phyloP scores from a whole-genome alignment of 164 flowering plant species.

The Cinnamomum micranthum region DNA sequence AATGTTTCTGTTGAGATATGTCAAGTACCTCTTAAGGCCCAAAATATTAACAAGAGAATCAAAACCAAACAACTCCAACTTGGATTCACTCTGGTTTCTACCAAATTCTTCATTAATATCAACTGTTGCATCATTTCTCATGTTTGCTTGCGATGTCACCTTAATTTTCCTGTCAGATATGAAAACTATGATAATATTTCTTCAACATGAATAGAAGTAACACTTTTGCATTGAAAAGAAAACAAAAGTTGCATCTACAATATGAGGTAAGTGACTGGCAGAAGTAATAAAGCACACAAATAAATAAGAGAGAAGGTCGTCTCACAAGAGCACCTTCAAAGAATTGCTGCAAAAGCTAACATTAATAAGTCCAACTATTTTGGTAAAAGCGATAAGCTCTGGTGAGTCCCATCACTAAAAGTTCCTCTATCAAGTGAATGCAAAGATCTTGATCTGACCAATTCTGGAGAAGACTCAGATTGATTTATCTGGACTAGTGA shows the following conservation, averaged over 20 bases:
- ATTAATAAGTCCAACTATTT: no score
- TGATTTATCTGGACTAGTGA: neutral
- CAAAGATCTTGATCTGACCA: neutral
- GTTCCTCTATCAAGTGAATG: neutral
- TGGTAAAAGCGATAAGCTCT: no score
- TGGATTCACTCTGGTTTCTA: conserved; percentile 63
- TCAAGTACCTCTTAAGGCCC: conserved; percentile 77
- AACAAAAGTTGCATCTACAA: neutral
- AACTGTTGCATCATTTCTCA: conserved; percentile 31
- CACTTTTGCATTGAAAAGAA: neutral
- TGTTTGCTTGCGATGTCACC: conserved; percentile 24
- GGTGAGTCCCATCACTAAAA: no score
- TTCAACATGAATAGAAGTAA: neutral
- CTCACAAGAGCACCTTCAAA: neutral
- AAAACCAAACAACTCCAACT: conserved; percentile 94
- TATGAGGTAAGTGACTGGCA: neutral
- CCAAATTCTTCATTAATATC: conserved; percentile 32
- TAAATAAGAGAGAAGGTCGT: neutral
- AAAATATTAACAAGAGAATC: conserved; percentile 95
- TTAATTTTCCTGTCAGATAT: conserved; percentile 44
- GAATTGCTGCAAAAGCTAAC: neutral
- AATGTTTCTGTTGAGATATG: neutral
- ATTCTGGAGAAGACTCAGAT: neutral
- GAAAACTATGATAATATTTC: neutral
- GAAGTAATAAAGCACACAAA: neutral